Evolutionary conservation across 495 filamentous ascomycete species (phyloP).

Genomic region (Xylaria cubensis): DNA sequence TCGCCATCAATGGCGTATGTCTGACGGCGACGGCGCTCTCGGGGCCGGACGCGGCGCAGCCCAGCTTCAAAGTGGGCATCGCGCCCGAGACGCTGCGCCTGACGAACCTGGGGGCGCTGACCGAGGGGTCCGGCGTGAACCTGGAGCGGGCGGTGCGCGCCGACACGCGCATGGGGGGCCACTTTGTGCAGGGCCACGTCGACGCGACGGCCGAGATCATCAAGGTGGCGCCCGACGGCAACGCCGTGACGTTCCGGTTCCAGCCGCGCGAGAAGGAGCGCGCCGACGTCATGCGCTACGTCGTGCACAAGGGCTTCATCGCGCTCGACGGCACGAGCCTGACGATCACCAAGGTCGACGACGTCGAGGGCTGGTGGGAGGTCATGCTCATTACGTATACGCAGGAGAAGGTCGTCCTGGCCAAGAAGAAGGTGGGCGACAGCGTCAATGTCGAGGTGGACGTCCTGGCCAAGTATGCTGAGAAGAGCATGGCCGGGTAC

Average conservation of each 20-base stretch:
- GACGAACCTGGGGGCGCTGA: slow-evolving; percentile 84
- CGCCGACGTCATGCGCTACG: slow-evolving; percentile 69
- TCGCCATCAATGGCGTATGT: slow-evolving; percentile 86
- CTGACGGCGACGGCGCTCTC: slow-evolving; percentile 88
- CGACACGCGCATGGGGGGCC: slow-evolving; percentile 86
- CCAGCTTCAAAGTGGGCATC: slow-evolving; percentile 88
- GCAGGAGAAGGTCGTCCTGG: slow-evolving; percentile 88
- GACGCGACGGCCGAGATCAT: slow-evolving; percentile 82
- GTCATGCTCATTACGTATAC: slow-evolving; percentile 99
- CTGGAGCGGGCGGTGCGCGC: slow-evolving; percentile 91
- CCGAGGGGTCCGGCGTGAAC: slow-evolving; percentile 68
- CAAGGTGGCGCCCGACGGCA: slow-evolving; percentile 75
- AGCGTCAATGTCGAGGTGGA: slow-evolving; percentile 97
- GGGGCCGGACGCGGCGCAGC: slow-evolving; percentile 35
- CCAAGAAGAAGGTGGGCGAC: slow-evolving; percentile 80
- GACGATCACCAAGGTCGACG: slow-evolving; percentile 85
- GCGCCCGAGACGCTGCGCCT: slow-evolving; percentile 96
- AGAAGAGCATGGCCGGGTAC: slow-evolving; percentile 87
- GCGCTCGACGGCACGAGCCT: slow-evolving; percentile 95
- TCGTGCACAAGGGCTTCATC: slow-evolving; percentile 97
- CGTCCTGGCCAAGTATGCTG: slow-evolving; percentile 97
- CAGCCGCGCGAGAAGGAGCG: slow-evolving; percentile 64
- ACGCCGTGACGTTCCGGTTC: slow-evolving; percentile 86
- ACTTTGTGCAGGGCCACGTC: slow-evolving; percentile 92
- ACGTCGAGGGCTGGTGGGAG: slow-evolving; percentile 86